phyloP scores from a whole-genome alignment of 768 basidiomycete genomes.

The Lactarius deliciosus region DNA sequence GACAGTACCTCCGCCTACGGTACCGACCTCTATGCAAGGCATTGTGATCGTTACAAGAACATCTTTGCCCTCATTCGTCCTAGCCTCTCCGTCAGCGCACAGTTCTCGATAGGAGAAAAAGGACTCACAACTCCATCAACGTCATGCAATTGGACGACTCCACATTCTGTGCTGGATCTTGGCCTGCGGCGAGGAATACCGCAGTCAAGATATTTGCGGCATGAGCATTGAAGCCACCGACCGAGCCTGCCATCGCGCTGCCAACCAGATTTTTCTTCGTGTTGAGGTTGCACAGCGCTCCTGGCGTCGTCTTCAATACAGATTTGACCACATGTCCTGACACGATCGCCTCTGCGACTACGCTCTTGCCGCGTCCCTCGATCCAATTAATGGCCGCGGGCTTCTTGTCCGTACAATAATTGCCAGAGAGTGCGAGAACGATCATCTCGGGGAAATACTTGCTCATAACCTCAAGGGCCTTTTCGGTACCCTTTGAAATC shows the following conservation, averaged over 20 bases:
- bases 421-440: conserved; percentile 88
- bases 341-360: conserved; percentile 93
- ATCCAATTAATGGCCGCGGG: conserved; percentile 99
- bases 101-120: conserved; percentile 11
- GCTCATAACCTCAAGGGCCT: conserved; percentile 79
- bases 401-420: conserved; percentile 99
- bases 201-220: conserved; percentile 97
- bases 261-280: conserved; percentile 97
- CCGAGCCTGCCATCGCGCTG: conserved; percentile 96
- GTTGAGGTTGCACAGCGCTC: conserved; percentile 85
- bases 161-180: conserved; percentile 99
- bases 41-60: conserved; percentile 91
- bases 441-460: conserved; percentile 87
- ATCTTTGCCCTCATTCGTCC: conserved; percentile 86
- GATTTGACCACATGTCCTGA: conserved; percentile 85
- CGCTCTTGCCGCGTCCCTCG: conserved; percentile 96
- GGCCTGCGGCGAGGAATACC: conserved; percentile 92
- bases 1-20: conserved; percentile 94
- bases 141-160: conserved; percentile 99
- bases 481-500: conserved; percentile 98
- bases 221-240: conserved; percentile 98
- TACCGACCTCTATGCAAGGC: conserved; percentile 99
- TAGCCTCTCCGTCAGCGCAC: conserved; percentile 36
- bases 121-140: conserved; percentile 92
- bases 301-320: conserved; percentile 95